A percentile compares a stretch with the other conserved stretches of the same genome.
phyloP scores from a whole-genome alignment of 116 monocot genomes.

The Phalaenopsis hybrid region DNA sequence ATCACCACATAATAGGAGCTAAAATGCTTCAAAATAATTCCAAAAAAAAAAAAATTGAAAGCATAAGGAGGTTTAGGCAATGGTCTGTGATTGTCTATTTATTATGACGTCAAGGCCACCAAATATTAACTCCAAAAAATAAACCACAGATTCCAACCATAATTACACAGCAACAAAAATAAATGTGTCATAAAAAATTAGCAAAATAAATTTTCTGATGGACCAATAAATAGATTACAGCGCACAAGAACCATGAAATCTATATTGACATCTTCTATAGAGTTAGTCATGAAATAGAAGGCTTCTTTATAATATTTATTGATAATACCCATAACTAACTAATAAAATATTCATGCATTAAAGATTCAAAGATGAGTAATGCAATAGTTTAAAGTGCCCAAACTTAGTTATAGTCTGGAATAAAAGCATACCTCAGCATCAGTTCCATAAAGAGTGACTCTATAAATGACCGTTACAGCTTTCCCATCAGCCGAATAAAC shows the following conservation, averaged over 20 bases:
- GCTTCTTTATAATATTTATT: not conserved
- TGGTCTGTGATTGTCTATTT: not conserved
- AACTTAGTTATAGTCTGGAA: not conserved
- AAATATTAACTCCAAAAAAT: not conserved
- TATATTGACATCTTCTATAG: not conserved
- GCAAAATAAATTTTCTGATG: not conserved
- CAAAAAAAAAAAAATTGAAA: not conserved
- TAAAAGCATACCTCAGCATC: constrained; percentile 78
- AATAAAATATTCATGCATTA: not conserved
- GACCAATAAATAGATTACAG: not conserved
- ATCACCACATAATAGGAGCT: too few species aligned
- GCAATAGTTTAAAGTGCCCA: not conserved
- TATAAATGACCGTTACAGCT: constrained; percentile 84
- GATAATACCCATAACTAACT: not conserved
- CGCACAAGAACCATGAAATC: too few species aligned
- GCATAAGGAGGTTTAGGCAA: not conserved
- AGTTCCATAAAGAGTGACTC: constrained; percentile 86
- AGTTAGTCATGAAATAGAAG: not conserved
- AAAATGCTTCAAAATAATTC: not conserved
- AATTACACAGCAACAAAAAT: not conserved
- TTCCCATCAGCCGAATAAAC: constrained; percentile 87
- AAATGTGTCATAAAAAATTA: not conserved
- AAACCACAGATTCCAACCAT: not conserved
- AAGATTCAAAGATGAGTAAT: too few species aligned
- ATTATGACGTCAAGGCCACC: not conserved